Evolutionary conservation across 148 eudicot genomes (phyloP).

Genomic region (Vaccinium corymbosum): DNA sequence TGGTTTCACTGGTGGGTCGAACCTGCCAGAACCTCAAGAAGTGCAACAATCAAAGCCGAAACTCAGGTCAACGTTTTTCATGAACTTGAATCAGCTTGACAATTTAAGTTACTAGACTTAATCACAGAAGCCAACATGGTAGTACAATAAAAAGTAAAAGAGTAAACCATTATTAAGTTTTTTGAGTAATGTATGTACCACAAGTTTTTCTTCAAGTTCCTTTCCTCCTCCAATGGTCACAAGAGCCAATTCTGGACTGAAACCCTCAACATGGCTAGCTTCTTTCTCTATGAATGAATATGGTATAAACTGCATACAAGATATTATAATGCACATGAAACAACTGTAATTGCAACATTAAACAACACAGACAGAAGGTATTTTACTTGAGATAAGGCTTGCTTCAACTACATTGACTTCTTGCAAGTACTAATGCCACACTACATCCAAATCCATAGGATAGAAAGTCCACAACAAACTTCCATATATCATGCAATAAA

Average conservation of each 20-base stretch:
- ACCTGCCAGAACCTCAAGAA: slow-evolving; percentile 99
- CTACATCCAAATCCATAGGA: neutral
- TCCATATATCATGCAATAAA: neutral
- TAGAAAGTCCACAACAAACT: neutral
- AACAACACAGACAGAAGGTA: neutral
- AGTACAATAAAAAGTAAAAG: neutral
- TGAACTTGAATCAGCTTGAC: slow-evolving; percentile 11
- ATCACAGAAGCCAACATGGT: neutral
- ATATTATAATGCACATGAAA: slow-evolving; percentile 3
- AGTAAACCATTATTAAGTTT: neutral
- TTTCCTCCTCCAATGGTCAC: slow-evolving; percentile 99
- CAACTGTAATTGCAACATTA: neutral
- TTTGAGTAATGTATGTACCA: slow-evolving; percentile 48
- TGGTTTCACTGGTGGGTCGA: slow-evolving; percentile 99
- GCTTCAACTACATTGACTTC: neutral
- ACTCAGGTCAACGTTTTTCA: slow-evolving; percentile 40
- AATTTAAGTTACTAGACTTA: neutral
- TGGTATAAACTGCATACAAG: slow-evolving; percentile 81
- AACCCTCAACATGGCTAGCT: slow-evolving; percentile 99
- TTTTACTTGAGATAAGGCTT: neutral
- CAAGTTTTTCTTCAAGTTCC: slow-evolving; percentile 99
- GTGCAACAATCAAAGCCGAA: slow-evolving; percentile 78
- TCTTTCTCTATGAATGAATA: slow-evolving; percentile 98
- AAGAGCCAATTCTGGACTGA: slow-evolving; percentile 96
- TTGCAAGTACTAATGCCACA: neutral